Evolutionary conservation across 139 green algal species (phyloP), one percentile per base, ranked within the genome.

Genomic region (Pleodorina starrii): DNA sequence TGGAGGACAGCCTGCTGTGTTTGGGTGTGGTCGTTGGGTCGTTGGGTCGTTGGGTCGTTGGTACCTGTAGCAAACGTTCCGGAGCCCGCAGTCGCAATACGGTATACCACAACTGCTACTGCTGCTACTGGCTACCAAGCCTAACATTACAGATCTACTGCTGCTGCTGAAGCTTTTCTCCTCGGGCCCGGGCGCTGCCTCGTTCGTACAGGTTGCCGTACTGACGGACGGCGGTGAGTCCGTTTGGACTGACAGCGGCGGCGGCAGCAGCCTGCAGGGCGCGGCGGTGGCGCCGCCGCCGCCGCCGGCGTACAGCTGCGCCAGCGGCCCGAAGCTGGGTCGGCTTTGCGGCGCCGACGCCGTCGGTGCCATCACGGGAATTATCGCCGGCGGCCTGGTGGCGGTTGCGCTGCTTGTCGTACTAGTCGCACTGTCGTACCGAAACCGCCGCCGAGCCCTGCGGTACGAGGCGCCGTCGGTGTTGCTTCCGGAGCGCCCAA

Each of bases 341-440:
- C 66, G 46, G 44, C 75, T 83, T 1, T 83, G 75, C 46, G 46
- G 46, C 75, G 75, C 75, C 43, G 75, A 48, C 3, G 75, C 75
- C 27, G 75, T 83, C 27, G 75, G 75, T 17, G 75, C 46, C 14
- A 83, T 83, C n/a, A 59, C 48, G 5, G 75, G 75, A 5, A 66
- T 63, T 10, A 44, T 63, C 29, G 74, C 44, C 5, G 74, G 74
- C 46, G 42, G 74, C 42, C 74, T 82, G 44, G 1, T 63, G 16
- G 10, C 25, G 25, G 40, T 63, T 21, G 74, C 43, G 42, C 12
- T 82, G 19, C 7, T 42, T 6, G 21, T 43, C 7, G 23, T 29
- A 9, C 25, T 82, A 10, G 46, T 42, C 10, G 43, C 21, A 21
- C 74, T 63, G 43, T 27, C 35, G 0, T 6, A 36, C 12, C 25